phyloP scores from a whole-genome alignment of 805 yeast species.

The Monosporozyma yasuniensis region DNA sequence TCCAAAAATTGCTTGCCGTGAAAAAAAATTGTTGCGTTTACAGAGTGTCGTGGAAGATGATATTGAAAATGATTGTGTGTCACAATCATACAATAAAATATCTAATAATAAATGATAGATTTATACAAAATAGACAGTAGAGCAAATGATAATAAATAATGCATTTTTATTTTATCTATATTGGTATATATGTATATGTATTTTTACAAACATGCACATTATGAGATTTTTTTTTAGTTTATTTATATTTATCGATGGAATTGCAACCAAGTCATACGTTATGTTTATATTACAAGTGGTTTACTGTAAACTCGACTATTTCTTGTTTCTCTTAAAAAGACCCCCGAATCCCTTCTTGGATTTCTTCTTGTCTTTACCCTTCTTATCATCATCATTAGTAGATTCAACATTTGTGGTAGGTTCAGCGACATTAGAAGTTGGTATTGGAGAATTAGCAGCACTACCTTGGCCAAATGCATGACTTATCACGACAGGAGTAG shows the following conservation, averaged over 20 bases:
- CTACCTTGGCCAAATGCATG: not conserved
- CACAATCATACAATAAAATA: too few species aligned
- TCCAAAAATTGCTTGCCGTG: not conserved
- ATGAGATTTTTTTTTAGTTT: not conserved
- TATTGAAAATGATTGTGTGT: not conserved
- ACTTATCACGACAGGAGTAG: not conserved
- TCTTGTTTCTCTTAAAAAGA: conserved; percentile 20
- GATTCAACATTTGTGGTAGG: not conserved
- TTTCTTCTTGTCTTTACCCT: conserved; percentile 14
- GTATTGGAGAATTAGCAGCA: not conserved
- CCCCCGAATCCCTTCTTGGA: conserved; percentile 24
- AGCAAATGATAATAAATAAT: not conserved
- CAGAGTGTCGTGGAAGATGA: not conserved
- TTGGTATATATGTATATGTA: not conserved
- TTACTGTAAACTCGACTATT: not conserved
- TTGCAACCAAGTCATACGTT: not conserved
- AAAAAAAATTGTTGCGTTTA: not conserved
- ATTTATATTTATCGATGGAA: not conserved
- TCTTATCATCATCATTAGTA: conserved; percentile 3
- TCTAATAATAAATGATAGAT: not conserved
- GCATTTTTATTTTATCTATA: not conserved
- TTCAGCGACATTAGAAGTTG: not conserved
- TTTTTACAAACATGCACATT: not conserved
- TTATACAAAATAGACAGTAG: not conserved
- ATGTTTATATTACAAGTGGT: not conserved